phyloP scores from a whole-genome alignment of 345 rosid species.

The Salix koriyanagi region DNA sequence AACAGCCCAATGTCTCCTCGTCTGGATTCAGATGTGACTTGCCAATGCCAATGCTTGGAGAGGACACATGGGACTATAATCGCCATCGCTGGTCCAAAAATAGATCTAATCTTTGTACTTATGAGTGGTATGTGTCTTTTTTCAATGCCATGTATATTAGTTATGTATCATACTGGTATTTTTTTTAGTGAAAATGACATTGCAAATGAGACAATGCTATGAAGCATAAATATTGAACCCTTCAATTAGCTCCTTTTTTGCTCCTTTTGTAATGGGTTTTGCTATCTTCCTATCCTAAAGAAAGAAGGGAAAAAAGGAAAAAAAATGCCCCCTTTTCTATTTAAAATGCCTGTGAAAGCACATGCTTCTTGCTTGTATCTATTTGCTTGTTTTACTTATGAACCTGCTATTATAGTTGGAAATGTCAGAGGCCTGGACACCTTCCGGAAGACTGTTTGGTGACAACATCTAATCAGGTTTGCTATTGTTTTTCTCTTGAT shows the following conservation, averaged over 20 bases:
- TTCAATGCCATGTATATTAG: not conserved
- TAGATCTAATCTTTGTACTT: conserved; percentile 58
- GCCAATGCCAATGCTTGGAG: conserved; percentile 29
- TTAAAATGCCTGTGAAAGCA: not conserved
- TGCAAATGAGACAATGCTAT: not conserved
- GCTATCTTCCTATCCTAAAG: not conserved
- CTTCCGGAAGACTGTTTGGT: conserved; percentile 65
- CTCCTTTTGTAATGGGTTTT: not conserved
- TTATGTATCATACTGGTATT: not conserved
- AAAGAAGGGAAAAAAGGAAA: not conserved
- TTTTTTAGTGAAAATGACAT: not conserved
- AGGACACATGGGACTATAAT: conserved; percentile 51
- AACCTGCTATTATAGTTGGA: conserved; percentile 39
- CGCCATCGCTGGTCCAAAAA: conserved; percentile 46
- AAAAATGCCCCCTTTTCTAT: not conserved
- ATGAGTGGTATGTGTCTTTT: conserved; percentile 47
- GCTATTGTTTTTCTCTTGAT: conserved; percentile 2
- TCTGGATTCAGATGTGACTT: conserved; percentile 20
- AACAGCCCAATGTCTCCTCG: conserved; percentile 11
- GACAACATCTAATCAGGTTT: conserved; percentile 35
- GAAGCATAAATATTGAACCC: not conserved
- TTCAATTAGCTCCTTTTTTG: not conserved
- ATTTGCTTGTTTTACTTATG: not conserved
- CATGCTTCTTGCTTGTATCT: not conserved
- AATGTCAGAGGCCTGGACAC: conserved; percentile 70